Evolutionary conservation across 2,329 filamentous ascomycete species (phyloP).

Genomic region (Daldinia sp.): DNA sequence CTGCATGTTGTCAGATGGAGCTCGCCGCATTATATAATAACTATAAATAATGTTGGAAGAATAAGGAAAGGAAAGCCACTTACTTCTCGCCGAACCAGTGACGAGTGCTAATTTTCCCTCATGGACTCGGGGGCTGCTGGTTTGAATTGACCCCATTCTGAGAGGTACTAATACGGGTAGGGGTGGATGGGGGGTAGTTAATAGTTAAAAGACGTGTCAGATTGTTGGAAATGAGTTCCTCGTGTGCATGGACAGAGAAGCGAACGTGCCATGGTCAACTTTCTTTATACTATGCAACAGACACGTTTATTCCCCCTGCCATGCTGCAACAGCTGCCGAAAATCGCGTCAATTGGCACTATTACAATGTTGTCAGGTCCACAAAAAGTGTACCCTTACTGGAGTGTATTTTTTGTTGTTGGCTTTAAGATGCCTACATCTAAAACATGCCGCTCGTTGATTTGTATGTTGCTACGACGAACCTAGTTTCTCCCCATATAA

Average conservation of each 20-base stretch:
- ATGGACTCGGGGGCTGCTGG: neutral
- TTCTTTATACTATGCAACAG: neutral
- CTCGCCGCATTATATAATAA: neutral
- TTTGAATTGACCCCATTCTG: neutral
- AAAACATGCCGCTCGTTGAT: neutral
- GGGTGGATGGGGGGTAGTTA: neutral
- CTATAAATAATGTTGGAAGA: neutral
- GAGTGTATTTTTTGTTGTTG: neutral
- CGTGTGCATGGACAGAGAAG: neutral
- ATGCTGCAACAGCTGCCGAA: neutral
- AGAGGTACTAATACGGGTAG: neutral
- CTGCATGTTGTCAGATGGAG: constrained; percentile 50
- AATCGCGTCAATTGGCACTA: neutral
- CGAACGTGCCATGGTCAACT: neutral
- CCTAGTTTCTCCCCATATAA: neutral
- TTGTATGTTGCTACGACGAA: neutral
- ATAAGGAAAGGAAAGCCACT: neutral
- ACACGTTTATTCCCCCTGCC: neutral
- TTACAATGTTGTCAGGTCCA: neutral
- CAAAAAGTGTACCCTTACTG: neutral
- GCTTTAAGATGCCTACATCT: neutral
- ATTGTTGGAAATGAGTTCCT: neutral
- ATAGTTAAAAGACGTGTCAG: neutral
- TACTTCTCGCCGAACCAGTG: constrained; percentile 5
- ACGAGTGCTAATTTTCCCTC: constrained; percentile 3